Conservation (phyloP, 2,329 filamentous ascomycete species). For the Purpureocillium takamizusanense region DNA sequence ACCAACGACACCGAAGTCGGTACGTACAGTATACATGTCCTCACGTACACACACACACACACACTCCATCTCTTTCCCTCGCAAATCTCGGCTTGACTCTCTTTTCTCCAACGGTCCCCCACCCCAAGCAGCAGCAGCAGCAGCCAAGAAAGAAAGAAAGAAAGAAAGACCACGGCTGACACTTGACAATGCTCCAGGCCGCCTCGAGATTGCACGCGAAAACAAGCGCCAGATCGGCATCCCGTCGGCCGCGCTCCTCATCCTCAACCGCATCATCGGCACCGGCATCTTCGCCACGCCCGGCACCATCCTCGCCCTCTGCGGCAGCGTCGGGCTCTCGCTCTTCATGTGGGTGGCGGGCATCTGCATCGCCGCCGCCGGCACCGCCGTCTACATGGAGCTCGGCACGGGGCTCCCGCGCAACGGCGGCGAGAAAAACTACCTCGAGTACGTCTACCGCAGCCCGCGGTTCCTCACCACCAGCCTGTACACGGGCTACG, state of each 20-base stretch:
- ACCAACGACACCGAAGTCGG: constrained; percentile 4
- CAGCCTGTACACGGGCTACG: constrained; percentile 51
- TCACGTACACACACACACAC: no score
- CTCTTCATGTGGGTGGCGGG: constrained; percentile 56
- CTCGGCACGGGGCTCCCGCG: constrained; percentile 56
- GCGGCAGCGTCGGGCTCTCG: constrained; percentile 52
- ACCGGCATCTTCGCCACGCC: constrained; percentile 61
- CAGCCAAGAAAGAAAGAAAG: no score
- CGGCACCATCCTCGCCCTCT: constrained; percentile 44
- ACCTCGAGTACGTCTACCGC: constrained; percentile 55
- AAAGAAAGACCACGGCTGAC: background rate
- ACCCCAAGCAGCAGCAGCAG: no score
- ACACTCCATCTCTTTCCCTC: no score
- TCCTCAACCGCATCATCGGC: constrained; percentile 58
- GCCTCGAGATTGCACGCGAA: constrained; percentile 30
- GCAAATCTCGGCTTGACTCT: no score
- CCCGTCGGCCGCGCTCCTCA: constrained; percentile 45
- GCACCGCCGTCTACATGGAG: constrained; percentile 57
- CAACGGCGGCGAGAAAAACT: constrained; percentile 60
- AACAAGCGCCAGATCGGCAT: constrained; percentile 47
- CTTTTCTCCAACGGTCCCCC: no score
- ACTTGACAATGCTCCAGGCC: constrained; percentile 12
- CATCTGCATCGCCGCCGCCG: constrained; percentile 51
- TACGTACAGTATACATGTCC: no score
- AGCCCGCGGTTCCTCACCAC: constrained; percentile 53